Evolutionary conservation across 768 basidiomycete species (phyloP), one percentile per base, ranked within the genome.

Genomic region (Neoboletus brunneissimus): DNA sequence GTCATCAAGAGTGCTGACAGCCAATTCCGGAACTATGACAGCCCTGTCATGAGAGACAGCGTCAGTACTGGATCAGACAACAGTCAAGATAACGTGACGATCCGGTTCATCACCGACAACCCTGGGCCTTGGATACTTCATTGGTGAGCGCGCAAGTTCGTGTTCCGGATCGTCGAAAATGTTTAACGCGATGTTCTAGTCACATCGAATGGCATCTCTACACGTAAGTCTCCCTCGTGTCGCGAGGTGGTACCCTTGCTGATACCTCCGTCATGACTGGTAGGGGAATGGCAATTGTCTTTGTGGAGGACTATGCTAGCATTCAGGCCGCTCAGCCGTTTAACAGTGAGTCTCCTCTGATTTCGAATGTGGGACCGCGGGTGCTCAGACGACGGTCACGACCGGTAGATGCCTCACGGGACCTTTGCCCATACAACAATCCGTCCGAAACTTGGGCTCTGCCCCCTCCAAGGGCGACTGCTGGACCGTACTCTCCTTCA

Each of bases 91-190:
- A 62, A 63, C 13, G 76, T 77, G 31, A 75, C 74, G 25, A 77
- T 89, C 49, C 78, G 86, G 11, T 89, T 87, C 75, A 69, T 68
- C 29, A 86, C 87, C 0, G 82, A 90, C 64, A 89, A 88, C 69
- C 78, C 85, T 5, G 88, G 86, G 5, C 81, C 82, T 4, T 86
- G 82, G 78, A 72, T 81, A 50, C 63, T 80, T 53, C 78, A 78
- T 45, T 79, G 74, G 65, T 66, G 47, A 44, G 58, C 47, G 31
- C 4, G 5, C 23, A 1, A 23, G 16, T 10, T 48, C 22, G 18
- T 18, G 31, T 25, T 32, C 22, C 22, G 22, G 31, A 48, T 25
- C 43, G 15, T 32, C 5, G 31, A 34, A 11, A 18, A 25, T 15
- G 29, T 20, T 22, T 65, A 7, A 59, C 38, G 5, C 15, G 43